phyloP scores from a whole-genome alignment of 139 green algal genomes.

The Edaphochlamys debaryana region DNA sequence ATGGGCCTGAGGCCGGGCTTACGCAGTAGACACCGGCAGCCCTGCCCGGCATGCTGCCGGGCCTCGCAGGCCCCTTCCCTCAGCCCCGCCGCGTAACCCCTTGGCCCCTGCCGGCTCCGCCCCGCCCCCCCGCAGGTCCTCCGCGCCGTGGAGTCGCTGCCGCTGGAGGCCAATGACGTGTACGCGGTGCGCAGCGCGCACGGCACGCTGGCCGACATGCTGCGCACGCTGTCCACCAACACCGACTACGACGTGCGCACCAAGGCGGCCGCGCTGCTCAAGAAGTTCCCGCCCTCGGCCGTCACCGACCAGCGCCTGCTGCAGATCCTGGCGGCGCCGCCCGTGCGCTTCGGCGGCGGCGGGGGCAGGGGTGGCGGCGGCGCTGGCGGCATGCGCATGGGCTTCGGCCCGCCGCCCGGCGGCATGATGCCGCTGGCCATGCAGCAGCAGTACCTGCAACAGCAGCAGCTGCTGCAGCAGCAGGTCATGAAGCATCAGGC shows the following conservation, averaged over 20 bases:
- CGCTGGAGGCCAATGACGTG: slow-evolving; percentile 74
- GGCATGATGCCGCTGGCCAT: slow-evolving; percentile 10
- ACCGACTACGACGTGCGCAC: slow-evolving; percentile 75
- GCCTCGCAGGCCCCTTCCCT: too few relatives aligned
- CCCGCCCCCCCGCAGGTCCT: slow-evolving; percentile 74
- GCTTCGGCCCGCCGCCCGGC: background rate
- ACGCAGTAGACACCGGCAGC: too few relatives aligned
- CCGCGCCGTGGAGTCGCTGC: slow-evolving; percentile 73
- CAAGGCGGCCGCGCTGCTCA: slow-evolving; percentile 65
- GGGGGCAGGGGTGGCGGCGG: background rate
- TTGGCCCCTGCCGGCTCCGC: too few relatives aligned
- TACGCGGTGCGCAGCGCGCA: slow-evolving; percentile 75
- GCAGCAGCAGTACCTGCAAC: slow-evolving; percentile 21
- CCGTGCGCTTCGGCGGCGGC: slow-evolving; percentile 32
- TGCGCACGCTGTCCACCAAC: slow-evolving; percentile 67
- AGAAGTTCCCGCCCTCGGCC: slow-evolving; percentile 62
- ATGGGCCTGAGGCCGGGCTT: too few relatives aligned
- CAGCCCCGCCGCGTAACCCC: too few relatives aligned
- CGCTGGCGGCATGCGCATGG: background rate
- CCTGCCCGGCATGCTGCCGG: too few relatives aligned
- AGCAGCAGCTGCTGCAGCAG: slow-evolving; percentile 29
- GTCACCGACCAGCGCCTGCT: slow-evolving; percentile 58
- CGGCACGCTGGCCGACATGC: slow-evolving; percentile 83
- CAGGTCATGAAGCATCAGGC: slow-evolving; percentile 30
- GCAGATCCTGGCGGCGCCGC: slow-evolving; percentile 42